Conservation (phyloP, 169 alveolate species). For the Besnoitia besnoiti region DNA sequence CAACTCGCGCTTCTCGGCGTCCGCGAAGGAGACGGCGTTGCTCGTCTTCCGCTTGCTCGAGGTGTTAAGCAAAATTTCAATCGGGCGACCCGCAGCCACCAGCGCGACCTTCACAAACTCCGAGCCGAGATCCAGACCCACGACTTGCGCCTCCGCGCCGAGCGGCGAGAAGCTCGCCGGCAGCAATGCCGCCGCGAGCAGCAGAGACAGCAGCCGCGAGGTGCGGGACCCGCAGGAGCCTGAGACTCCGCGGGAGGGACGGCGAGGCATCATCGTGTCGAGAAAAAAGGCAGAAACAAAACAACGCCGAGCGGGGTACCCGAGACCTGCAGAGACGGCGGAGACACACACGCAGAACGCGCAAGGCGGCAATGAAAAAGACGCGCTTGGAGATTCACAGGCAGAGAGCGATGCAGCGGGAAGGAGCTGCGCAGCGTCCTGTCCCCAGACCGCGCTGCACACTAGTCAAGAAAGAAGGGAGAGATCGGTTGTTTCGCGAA, state of each 20-base stretch:
- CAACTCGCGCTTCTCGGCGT: constrained; percentile 49
- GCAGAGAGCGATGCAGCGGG: no score
- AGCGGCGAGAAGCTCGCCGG: not conserved
- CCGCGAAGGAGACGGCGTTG: constrained; percentile 62
- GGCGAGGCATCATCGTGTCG: not conserved
- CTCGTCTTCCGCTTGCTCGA: constrained; percentile 65
- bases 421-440: no score
- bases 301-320: not conserved
- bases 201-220: no score
- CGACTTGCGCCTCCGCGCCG: constrained; percentile 52
- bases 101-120: constrained; percentile 67
- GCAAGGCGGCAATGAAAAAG: no score
- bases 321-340: not conserved
- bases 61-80: constrained; percentile 64
- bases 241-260: no score
- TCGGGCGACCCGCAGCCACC: constrained; percentile 64
- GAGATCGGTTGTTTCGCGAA: no score
- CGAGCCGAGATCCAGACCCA: constrained; percentile 70
- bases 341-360: not conserved
- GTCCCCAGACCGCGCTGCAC: no score
- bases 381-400: no score
- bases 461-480: no score
- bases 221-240: no score
- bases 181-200: no score
- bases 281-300: not conserved